Conservation (phyloP, 495 filamentous ascomycete genomes). For the Penicillium silybi region DNA sequence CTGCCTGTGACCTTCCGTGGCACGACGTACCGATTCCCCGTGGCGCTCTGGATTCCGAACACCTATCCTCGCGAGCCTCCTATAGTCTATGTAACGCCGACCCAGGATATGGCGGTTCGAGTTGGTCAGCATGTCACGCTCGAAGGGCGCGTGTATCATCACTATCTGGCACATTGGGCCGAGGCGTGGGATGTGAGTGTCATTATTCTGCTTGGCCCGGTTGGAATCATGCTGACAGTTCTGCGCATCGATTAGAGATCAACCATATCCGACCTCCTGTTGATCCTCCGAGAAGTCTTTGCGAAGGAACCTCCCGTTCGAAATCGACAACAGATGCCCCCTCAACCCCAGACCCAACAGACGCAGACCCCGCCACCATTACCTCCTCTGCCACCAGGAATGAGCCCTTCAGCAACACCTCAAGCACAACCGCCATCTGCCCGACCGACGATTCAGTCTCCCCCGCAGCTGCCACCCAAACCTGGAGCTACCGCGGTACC, state of each 20-base stretch:
- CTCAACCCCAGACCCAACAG: conserved; percentile 35
- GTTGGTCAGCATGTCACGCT: conserved; percentile 92
- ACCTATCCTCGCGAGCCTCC: conserved; percentile 83
- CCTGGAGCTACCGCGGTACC: conserved; percentile 15
- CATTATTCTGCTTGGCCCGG: neutral
- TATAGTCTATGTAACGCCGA: conserved; percentile 82
- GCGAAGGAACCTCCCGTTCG: conserved; percentile 91
- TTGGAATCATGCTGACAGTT: conserved; percentile 2
- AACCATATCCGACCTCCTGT: conserved; percentile 73
- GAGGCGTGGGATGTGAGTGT: conserved; percentile 84
- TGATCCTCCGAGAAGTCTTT: conserved; percentile 81
- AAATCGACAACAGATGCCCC: conserved; percentile 54
- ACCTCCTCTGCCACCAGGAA: conserved; percentile 66
- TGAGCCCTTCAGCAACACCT: conserved; percentile 32
- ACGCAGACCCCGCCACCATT: conserved; percentile 54
- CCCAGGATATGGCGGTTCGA: conserved; percentile 81
- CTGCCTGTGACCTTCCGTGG: conserved; percentile 86
- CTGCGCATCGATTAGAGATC: conserved; percentile 57
- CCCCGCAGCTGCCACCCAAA: conserved; percentile 40
- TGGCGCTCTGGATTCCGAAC: conserved; percentile 94
- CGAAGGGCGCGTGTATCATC: conserved; percentile 94
- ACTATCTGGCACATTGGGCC: conserved; percentile 85
- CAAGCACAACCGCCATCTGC: conserved; percentile 15
- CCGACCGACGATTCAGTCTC: conserved; percentile 14
- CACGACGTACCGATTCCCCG: conserved; percentile 83